Conservation (phyloP, 2,329 filamentous ascomycete genomes). For the Dothistroma septosporum region DNA sequence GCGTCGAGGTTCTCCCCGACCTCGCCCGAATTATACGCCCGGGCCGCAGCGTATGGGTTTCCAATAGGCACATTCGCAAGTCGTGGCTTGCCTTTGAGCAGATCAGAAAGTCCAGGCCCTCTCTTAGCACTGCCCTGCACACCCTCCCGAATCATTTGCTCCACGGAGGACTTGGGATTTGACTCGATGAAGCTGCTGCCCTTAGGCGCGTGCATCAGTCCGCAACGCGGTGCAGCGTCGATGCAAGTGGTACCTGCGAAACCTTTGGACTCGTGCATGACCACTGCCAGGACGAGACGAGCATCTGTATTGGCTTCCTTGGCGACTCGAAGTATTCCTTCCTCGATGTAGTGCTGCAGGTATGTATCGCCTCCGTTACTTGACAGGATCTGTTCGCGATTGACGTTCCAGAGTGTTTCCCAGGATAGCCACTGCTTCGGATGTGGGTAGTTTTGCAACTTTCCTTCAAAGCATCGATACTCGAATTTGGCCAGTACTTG, state of each 20-base stretch:
- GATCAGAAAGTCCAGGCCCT: constrained; percentile 12
- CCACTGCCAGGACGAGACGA: constrained; percentile 20
- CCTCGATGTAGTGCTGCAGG: constrained; percentile 20
- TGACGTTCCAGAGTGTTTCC: constrained; percentile 20
- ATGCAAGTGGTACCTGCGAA: constrained; percentile 16
- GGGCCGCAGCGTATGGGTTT: constrained; percentile 14
- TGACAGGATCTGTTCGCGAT: constrained; percentile 19
- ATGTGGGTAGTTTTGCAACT: constrained; percentile 1
- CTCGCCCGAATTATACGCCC: constrained; percentile 15
- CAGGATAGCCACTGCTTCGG: constrained; percentile 18
- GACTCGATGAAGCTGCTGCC: constrained; percentile 14
- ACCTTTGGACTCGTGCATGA: constrained; percentile 25
- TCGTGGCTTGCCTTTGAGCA: constrained; percentile 7
- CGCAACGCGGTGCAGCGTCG: constrained; percentile 13
- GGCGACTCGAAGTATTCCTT: constrained; percentile 15
- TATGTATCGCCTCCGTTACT: constrained; percentile 22
- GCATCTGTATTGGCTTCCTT: constrained; percentile 15
- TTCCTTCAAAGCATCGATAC: constrained; percentile 19
- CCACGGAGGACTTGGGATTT: constrained; percentile 12
- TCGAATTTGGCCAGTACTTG: not conserved
- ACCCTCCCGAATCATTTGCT: constrained; percentile 23
- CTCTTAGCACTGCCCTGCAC: constrained; percentile 12
- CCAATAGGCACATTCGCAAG: constrained; percentile 6
- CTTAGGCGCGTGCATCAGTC: constrained; percentile 20
- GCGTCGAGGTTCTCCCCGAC: constrained; percentile 8